phyloP scores from a whole-genome alignment of 2,329 filamentous ascomycete genomes.

The Fusarium bactridioides region DNA sequence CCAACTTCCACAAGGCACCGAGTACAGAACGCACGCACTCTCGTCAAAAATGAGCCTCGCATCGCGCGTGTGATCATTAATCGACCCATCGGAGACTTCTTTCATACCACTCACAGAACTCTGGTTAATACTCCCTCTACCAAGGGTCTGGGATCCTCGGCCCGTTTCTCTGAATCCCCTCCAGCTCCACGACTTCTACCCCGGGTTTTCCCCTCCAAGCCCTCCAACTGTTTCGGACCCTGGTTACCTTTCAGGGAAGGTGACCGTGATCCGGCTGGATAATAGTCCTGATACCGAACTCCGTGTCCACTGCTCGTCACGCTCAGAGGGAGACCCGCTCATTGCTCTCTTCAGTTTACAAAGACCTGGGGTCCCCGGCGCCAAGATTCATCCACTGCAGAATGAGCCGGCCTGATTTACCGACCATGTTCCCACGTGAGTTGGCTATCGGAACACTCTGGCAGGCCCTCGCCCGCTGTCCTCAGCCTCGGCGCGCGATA shows the following conservation, averaged over 20 bases:
- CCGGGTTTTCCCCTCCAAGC: constrained; percentile 37
- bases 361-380: constrained; percentile 5
- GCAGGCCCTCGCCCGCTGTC: neutral
- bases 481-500: constrained; percentile 14
- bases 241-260: constrained; percentile 32
- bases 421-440: constrained; percentile 22
- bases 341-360: neutral
- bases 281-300: constrained; percentile 2
- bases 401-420: constrained; percentile 14
- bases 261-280: constrained; percentile 18
- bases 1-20: neutral
- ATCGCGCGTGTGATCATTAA: constrained; percentile 34
- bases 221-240: constrained; percentile 29
- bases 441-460: constrained; percentile 17
- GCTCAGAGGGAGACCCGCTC: neutral
- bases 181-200: constrained; percentile 31
- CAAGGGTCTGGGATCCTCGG: constrained; percentile 40
- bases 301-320: neutral
- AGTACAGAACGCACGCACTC: neutral
- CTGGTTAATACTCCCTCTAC: constrained; percentile 21
- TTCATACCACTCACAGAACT: constrained; percentile 26
- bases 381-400: constrained; percentile 21
- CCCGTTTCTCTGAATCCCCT: constrained; percentile 35
- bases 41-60: constrained; percentile 7
- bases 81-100: constrained; percentile 32